Evolutionary conservation across 441 rosid genomes (phyloP), one percentile per base, ranked within the genome.

Genomic region (Erysimum cheiri): DNA sequence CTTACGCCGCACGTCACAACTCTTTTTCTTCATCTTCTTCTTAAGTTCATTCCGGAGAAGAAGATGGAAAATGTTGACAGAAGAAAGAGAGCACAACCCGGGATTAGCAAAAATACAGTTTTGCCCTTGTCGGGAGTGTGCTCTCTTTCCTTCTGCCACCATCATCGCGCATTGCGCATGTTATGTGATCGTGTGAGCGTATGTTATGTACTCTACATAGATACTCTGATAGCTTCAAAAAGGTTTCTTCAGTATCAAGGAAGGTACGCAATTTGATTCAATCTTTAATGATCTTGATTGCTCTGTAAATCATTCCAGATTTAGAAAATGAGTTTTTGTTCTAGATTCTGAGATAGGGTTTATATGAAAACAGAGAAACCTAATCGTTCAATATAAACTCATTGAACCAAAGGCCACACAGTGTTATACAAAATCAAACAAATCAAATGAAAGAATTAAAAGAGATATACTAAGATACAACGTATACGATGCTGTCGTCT

Each of bases 31-130:
- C 60, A 26, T 59, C 60, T 46, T 60, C 71, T 66, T 67, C 70
- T 58, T 65, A 19, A 35, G 3, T 17, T 40, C 66, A 3, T 57
- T 22, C 3, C 0, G 46, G 60, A 32, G 78, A 69, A 63, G 67
- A 69, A 47, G 67, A 53, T 66, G 79, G 50, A 59, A 44, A 19
- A 84, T 78, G 92, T 73, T 89, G 96, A 89, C 96, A 89, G 96
- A 89, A 89, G 96, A 89, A 91, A 89, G 93, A 74, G 91, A 83
- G 93, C 91, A 85, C 96, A 89, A 76, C 64, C 93, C 81, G 56
- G 57, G 81, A 85, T 80, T 40, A 50, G 83, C 77, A 48, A 70
- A 80, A 67, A 67, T 36, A 58, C 19, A 69, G 70, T 74, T 85
- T 87, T 80, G 82, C 73, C 75, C 77, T 71, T 87, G 89, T 73